A percentile compares a stretch with the other conserved stretches of the same genome.
Evolutionary conservation across 257 asterid species (phyloP).

Genomic region (Lycium barbarum): DNA sequence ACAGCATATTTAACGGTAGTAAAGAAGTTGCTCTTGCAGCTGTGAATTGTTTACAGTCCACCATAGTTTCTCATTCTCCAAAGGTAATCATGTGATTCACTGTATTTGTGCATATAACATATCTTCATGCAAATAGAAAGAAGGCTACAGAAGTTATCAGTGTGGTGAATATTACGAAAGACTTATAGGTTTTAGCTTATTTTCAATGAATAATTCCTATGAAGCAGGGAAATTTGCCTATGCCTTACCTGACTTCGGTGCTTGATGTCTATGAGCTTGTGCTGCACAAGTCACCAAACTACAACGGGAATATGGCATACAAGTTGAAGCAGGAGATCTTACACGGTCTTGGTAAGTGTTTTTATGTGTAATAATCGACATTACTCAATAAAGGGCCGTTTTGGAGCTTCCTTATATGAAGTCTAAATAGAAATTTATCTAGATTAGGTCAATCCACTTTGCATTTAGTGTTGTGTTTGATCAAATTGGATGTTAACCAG

Average conservation of each 20-base stretch:
- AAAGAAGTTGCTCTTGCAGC: slow-evolving; percentile 97
- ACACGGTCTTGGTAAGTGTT: slow-evolving; percentile 80
- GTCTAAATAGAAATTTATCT: not conserved
- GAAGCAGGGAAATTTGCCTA: slow-evolving; percentile 83
- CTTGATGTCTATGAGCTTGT: slow-evolving; percentile 88
- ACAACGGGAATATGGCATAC: slow-evolving; percentile 59
- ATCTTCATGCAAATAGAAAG: not conserved
- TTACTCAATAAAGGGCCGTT: not conserved
- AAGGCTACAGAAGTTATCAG: not conserved
- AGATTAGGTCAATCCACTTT: slow-evolving; percentile 2
- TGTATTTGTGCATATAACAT: slow-evolving; percentile 24
- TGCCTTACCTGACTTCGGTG: slow-evolving; percentile 68
- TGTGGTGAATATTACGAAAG: not conserved
- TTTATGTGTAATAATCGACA: not conserved
- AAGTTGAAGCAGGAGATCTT: slow-evolving; percentile 98
- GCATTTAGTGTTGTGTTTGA: not conserved
- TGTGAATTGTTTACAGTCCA: slow-evolving; percentile 90
- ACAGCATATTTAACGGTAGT: slow-evolving; percentile 86
- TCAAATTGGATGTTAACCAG: slow-evolving; percentile 21
- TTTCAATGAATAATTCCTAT: slow-evolving; percentile 28
- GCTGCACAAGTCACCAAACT: slow-evolving; percentile 65
- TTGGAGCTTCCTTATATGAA: slow-evolving; percentile 7
- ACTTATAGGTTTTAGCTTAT: slow-evolving; percentile 22
- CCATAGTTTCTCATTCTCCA: slow-evolving; percentile 87
- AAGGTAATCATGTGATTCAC: slow-evolving; percentile 56